Conservation (phyloP, 805 yeast genomes). For the Saccharomycopsis fodiens region DNA sequence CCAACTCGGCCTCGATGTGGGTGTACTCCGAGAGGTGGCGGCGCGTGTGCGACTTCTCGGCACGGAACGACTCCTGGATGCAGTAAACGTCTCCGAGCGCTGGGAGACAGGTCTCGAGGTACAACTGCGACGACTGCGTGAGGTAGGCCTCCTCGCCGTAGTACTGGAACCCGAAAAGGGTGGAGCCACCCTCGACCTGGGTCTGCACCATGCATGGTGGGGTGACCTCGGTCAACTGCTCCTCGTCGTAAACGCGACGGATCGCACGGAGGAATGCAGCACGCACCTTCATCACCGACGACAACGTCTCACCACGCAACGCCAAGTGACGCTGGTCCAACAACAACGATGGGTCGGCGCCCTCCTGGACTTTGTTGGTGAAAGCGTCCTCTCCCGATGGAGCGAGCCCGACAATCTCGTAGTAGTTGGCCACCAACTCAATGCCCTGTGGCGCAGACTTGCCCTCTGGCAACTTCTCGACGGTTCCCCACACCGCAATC, state of each 20-base stretch:
- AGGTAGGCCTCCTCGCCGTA: conserved; percentile 95
- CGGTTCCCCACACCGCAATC: conserved; percentile 69
- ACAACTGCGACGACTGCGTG: conserved; percentile 95
- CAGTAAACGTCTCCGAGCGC: conserved; percentile 96
- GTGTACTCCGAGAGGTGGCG: conserved; percentile 97
- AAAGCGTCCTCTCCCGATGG: conserved; percentile 95
- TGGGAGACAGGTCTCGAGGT: conserved; percentile 93
- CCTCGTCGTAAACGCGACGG: conserved; percentile 71
- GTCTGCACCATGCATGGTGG: conserved; percentile 99
- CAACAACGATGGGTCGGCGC: conserved; percentile 86
- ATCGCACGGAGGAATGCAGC: conserved; percentile 67
- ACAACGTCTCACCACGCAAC: conserved; percentile 91
- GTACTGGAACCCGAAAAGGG: conserved; percentile 85
- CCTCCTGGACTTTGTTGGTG: conserved; percentile 89
- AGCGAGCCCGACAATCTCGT: conserved; percentile 83
- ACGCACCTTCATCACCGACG: conserved; percentile 92
- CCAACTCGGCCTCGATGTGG: conserved; percentile 92
- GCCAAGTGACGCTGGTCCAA: conserved; percentile 93
- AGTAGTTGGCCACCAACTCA: conserved; percentile 86
- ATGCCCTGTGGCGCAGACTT: conserved; percentile 97
- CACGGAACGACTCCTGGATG: conserved; percentile 97
- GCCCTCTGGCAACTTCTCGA: conserved; percentile 87
- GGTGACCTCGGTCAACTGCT: conserved; percentile 80
- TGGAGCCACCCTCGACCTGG: conserved; percentile 99
- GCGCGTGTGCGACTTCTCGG: conserved; percentile 97